These are phyloP conservation scores for Sporisorium iseilematis-ciliati DNA, from an alignment of 1,284 basidiomycete genomes.

Conservation along the genomic window DNA sequence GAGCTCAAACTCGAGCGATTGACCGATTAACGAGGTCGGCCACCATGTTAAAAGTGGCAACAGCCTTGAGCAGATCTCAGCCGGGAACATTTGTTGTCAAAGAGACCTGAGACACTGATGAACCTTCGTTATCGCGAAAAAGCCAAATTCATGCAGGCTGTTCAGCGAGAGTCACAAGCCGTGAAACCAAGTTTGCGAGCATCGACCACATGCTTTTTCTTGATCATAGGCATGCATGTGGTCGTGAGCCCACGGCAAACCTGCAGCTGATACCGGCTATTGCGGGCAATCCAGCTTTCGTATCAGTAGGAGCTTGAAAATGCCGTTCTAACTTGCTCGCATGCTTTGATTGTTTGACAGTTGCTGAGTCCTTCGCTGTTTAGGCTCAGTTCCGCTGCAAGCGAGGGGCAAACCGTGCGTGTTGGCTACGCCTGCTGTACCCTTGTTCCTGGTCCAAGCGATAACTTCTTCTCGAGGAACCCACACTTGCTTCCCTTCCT, in stretches of 20 bases:
- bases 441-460: conserved; percentile 1
- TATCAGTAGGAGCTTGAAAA: background rate
- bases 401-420: conserved; percentile 1
- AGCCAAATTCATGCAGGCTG: too few relatives aligned
- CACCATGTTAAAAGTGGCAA: too few relatives aligned
- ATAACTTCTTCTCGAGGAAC: background rate
- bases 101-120: too few relatives aligned
- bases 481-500: background rate
- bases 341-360: background rate
- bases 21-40: too few relatives aligned
- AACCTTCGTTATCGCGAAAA: too few relatives aligned
- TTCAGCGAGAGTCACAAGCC: too few relatives aligned
- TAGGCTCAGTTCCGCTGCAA: background rate
- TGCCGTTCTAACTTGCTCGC: background rate
- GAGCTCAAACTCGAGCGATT: too few relatives aligned
- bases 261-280: background rate
- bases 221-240: too few relatives aligned
- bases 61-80: too few relatives aligned
- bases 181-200: too few relatives aligned
- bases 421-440: background rate
- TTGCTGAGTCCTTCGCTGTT: background rate
- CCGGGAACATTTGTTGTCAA: too few relatives aligned
- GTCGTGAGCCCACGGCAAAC: background rate
- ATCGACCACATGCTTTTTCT: conserved; percentile 1
- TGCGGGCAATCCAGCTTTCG: background rate